Evolutionary conservation across 2,329 filamentous ascomycete species (phyloP).

Genomic region (Fusarium concolor): DNA sequence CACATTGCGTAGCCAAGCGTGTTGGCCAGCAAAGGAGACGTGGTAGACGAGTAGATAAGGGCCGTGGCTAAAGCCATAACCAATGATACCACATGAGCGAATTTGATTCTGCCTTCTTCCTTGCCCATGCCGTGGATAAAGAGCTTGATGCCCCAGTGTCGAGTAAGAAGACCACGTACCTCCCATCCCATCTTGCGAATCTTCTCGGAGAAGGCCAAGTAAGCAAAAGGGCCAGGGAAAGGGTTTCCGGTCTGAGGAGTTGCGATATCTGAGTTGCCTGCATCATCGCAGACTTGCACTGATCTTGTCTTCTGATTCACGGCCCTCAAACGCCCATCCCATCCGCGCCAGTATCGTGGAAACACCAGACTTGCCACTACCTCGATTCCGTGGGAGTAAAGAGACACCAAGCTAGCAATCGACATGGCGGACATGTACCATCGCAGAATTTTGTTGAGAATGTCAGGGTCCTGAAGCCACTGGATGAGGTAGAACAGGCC

Average conservation of each 20-base stretch:
- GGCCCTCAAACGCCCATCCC: conserved; percentile 57
- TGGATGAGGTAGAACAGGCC: conserved; percentile 90
- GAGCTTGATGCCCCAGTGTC: conserved; percentile 64
- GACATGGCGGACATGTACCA: conserved; percentile 86
- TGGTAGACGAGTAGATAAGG: conserved; percentile 75
- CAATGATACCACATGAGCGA: conserved; percentile 68
- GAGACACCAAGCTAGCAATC: conserved; percentile 77
- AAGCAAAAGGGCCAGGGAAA: conserved; percentile 51
- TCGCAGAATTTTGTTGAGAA: conserved; percentile 85
- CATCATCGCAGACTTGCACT: conserved; percentile 54
- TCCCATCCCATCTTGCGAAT: conserved; percentile 56
- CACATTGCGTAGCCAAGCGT: conserved; percentile 88
- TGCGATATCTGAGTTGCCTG: conserved; percentile 46
- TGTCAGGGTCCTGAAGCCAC: conserved; percentile 82
- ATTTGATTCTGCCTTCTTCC: conserved; percentile 63
- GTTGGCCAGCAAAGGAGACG: conserved; percentile 75
- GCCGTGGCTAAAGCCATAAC: conserved; percentile 65
- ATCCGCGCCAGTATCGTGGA: conserved; percentile 73
- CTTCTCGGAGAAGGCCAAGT: conserved; percentile 47
- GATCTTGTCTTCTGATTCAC: conserved; percentile 56
- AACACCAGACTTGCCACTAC: conserved; percentile 76
- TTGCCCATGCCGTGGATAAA: conserved; percentile 63
- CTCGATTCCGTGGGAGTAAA: conserved; percentile 78
- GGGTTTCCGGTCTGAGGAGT: conserved; percentile 42
- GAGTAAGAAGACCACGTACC: conserved; percentile 61